Conservation (phyloP, 345 rosid genomes). For the Citrus hindsii region DNA sequence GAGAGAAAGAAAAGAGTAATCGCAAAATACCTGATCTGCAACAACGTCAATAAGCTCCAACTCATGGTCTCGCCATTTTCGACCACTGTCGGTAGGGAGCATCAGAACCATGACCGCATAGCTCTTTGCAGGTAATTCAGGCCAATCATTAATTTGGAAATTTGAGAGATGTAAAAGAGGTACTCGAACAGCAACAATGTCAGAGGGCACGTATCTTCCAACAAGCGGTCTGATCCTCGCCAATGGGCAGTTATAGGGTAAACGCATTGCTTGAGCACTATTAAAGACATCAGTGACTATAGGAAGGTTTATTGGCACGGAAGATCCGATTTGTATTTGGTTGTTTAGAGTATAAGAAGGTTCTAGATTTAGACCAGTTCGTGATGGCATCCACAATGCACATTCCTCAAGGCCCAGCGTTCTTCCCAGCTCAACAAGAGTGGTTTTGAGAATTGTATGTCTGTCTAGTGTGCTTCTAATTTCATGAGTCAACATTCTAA, state of each 20-base stretch:
- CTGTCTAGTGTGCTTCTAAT: slow-evolving; percentile 90
- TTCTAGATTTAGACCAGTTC: slow-evolving; percentile 52
- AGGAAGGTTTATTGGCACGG: slow-evolving; percentile 57
- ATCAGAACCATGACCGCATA: slow-evolving; percentile 89
- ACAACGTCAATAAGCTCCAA: slow-evolving; percentile 92
- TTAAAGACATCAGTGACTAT: slow-evolving; percentile 61
- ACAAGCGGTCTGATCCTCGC: slow-evolving; percentile 68
- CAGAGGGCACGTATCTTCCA: slow-evolving; percentile 62
- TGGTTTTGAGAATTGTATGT: slow-evolving; percentile 74
- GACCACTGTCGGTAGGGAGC: slow-evolving; percentile 75
- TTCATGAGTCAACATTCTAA: slow-evolving; percentile 94
- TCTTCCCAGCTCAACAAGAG: slow-evolving; percentile 89
- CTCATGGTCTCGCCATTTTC: slow-evolving; percentile 93
- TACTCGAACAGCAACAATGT: slow-evolving; percentile 91
- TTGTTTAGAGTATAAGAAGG: slow-evolving; percentile 70
- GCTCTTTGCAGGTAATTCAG: slow-evolving; percentile 71
- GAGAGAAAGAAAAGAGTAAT: slow-evolving; percentile 3
- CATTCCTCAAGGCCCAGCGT: slow-evolving; percentile 84
- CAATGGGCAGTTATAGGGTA: slow-evolving; percentile 71
- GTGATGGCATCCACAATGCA: slow-evolving; percentile 95
- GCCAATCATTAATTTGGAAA: slow-evolving; percentile 85
- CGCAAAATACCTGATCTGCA: slow-evolving; percentile 75
- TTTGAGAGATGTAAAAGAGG: slow-evolving; percentile 81
- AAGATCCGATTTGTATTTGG: slow-evolving; percentile 57
- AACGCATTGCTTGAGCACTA: slow-evolving; percentile 59